Evolutionary conservation across 78 protist genomes (phyloP).

Genomic region (Dictyostelium firmibasis): DNA sequence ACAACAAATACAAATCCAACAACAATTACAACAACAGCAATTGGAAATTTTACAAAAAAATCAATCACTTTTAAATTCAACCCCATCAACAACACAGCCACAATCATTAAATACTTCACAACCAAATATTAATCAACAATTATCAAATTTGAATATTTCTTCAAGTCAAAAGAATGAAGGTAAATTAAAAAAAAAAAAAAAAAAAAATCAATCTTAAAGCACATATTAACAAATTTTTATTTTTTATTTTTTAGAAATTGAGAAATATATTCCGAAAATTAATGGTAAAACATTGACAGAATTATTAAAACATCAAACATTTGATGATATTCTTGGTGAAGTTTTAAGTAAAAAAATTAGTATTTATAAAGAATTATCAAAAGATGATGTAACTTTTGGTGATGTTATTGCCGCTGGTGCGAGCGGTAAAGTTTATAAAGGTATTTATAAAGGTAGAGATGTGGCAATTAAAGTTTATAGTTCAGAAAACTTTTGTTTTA

Average conservation of each 20-base stretch:
- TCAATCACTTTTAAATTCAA: neutral
- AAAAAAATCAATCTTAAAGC: neutral
- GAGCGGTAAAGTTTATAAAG: constrained; percentile 69
- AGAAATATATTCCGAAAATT: constrained; percentile 49
- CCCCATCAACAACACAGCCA: neutral
- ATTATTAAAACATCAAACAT: constrained; percentile 26
- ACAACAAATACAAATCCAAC: constrained; percentile 25
- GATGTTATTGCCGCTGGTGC: constrained; percentile 76
- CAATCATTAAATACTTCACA: neutral
- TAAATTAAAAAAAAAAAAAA: neutral
- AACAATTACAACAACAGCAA: constrained; percentile 27
- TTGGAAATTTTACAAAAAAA: neutral
- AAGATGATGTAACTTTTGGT: constrained; percentile 17
- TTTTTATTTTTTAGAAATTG: neutral
- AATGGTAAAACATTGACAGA: constrained; percentile 60
- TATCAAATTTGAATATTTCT: neutral
- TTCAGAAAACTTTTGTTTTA: constrained; percentile 47
- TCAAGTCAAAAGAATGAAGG: neutral
- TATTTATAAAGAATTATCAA: constrained; percentile 60
- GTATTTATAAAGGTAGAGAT: constrained; percentile 58
- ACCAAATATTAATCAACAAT: neutral
- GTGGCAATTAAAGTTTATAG: constrained; percentile 78
- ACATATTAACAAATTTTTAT: neutral
- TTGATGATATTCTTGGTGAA: constrained; percentile 53
- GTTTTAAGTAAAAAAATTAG: constrained; percentile 28